Percentiles rank a stretch among this genome's conserved stretches.
Evolutionary conservation across 352 stramenopile species (phyloP).

Genomic region (Phytophthora litchii): DNA sequence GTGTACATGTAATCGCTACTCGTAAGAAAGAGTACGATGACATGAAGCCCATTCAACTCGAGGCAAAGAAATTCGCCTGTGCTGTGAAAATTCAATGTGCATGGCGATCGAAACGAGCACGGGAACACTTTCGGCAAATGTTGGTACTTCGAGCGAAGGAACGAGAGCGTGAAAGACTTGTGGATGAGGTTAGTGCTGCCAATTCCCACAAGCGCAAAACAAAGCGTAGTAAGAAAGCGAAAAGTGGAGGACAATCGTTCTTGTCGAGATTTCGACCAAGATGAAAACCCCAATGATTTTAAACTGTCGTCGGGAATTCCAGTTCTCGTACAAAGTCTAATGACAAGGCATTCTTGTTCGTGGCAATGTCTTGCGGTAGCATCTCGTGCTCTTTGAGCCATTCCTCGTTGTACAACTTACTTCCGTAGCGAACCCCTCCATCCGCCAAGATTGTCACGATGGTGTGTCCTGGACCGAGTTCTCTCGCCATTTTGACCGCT

Average conservation of each 20-base stretch:
- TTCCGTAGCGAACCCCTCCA: slow-evolving; percentile 72
- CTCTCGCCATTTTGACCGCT: slow-evolving; percentile 75
- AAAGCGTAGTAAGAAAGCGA: slow-evolving; percentile 15
- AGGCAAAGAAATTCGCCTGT: slow-evolving; percentile 54
- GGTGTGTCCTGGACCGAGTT: slow-evolving; percentile 62
- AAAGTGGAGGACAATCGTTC: slow-evolving; percentile 12
- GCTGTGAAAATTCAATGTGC: slow-evolving; percentile 78
- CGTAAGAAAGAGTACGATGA: slow-evolving; percentile 46
- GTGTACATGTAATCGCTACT: slow-evolving; percentile 42
- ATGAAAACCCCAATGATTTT: not conserved
- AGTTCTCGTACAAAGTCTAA: slow-evolving; percentile 40
- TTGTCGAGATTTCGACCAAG: slow-evolving; percentile 21
- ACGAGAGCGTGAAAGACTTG: slow-evolving; percentile 53
- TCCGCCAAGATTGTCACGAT: slow-evolving; percentile 85
- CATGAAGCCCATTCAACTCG: slow-evolving; percentile 40
- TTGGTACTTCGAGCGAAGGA: slow-evolving; percentile 69
- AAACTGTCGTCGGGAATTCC: slow-evolving; percentile 25
- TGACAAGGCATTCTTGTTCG: slow-evolving; percentile 15
- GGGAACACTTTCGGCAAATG: slow-evolving; percentile 60
- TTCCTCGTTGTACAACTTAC: slow-evolving; percentile 76
- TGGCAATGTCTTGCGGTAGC: slow-evolving; percentile 14
- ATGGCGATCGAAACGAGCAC: slow-evolving; percentile 71
- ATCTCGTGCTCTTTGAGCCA: slow-evolving; percentile 71
- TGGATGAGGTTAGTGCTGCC: slow-evolving; percentile 28
- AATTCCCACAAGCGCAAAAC: slow-evolving; percentile 19